Evolutionary conservation across 1,284 basidiomycete species (phyloP).

Genomic region (Agroathelia rolfsii): DNA sequence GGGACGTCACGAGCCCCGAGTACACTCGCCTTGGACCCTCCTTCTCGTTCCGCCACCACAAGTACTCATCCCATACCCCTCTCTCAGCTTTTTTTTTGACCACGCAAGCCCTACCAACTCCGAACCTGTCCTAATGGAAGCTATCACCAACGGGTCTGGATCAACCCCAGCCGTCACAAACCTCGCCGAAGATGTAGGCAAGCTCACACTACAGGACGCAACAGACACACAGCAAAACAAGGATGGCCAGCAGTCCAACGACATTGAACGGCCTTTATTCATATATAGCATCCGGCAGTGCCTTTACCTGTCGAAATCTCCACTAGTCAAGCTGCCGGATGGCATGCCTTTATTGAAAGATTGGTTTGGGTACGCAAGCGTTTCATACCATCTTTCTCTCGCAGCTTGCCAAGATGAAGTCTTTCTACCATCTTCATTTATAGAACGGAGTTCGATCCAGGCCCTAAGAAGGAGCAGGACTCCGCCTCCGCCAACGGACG

Average conservation of each 20-base stretch:
- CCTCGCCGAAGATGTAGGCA: constrained; percentile 25
- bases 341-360: constrained; percentile 75
- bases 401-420: constrained; percentile 8
- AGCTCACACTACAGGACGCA: constrained; percentile 26
- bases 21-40: too few relatives aligned
- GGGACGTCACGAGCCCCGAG: constrained; percentile 8
- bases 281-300: constrained; percentile 62
- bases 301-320: constrained; percentile 62
- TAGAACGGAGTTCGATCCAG: constrained; percentile 52
- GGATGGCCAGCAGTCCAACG: constrained; percentile 19
- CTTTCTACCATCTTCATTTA: constrained; percentile 15
- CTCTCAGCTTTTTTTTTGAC: constrained; percentile 6
- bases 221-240: constrained; percentile 17
- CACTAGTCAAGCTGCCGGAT: constrained; percentile 60
- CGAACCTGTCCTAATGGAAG: constrained; percentile 14
- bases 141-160: constrained; percentile 12
- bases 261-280: constrained; percentile 32
- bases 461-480: constrained; percentile 56
- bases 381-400: constrained; percentile 10
- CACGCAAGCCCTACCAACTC: constrained; percentile 20
- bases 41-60: too few relatives aligned
- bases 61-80: constrained; percentile 7
- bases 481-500: constrained; percentile 41
- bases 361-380: constrained; percentile 75
- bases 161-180: constrained; percentile 17